A percentile compares a stretch with the other conserved stretches of the same genome.
Conservation (phyloP, 164 flowering plant genomes). For the Umbilicus rupestris region DNA sequence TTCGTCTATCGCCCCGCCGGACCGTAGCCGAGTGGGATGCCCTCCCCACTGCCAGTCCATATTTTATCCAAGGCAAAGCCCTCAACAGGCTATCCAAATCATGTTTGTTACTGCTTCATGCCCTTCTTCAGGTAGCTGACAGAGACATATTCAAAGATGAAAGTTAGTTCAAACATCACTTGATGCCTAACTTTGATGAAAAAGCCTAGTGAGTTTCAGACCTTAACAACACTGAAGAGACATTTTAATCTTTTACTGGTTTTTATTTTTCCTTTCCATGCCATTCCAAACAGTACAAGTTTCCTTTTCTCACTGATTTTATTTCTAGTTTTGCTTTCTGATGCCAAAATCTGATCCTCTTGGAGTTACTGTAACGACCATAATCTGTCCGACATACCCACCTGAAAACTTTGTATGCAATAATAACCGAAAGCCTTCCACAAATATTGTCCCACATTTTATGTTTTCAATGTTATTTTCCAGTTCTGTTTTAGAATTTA, state of each 20-base stretch:
- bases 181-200: slow-evolving; percentile 2
- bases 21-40: too few species aligned
- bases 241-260: not conserved
- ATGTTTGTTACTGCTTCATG: slow-evolving; percentile 4
- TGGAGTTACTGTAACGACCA: too few species aligned
- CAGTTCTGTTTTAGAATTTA: too few species aligned
- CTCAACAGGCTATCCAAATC: not conserved
- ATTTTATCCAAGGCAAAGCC: not conserved
- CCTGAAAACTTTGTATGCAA: too few species aligned
- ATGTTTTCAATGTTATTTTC: too few species aligned
- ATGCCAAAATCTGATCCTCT: too few species aligned
- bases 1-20: too few species aligned
- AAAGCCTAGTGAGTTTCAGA: not conserved
- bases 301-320: not conserved
- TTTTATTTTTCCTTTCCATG: not conserved
- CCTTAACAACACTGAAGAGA: not conserved
- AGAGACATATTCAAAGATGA: not conserved
- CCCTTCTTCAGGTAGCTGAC: not conserved
- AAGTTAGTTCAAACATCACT: slow-evolving; percentile 1
- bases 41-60: too few species aligned
- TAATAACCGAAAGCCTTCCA: too few species aligned
- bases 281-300: not conserved
- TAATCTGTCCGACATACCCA: too few species aligned
- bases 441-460: too few species aligned
- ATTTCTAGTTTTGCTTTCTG: too few species aligned